Evolutionary conservation across 306 rosid species (phyloP).

Genomic region (Datisca glomerata): DNA sequence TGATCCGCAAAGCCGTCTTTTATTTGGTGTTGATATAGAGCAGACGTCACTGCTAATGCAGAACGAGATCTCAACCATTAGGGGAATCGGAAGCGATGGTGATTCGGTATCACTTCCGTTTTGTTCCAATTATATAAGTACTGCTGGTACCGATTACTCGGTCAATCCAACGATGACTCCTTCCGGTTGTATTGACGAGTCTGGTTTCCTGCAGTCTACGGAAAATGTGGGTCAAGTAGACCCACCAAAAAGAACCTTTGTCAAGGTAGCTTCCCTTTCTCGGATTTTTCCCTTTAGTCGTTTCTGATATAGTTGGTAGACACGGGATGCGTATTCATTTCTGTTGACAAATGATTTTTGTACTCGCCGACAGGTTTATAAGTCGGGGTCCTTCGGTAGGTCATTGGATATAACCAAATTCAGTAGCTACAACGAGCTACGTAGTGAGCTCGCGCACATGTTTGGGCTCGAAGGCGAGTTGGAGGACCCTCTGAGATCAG

Average conservation of each 20-base stretch:
- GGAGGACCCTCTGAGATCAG: constrained; percentile 96
- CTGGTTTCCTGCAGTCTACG: constrained; percentile 56
- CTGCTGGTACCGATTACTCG: constrained; percentile 43
- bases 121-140: constrained; percentile 58
- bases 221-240: constrained; percentile 56
- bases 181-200: constrained; percentile 48
- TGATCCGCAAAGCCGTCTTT: constrained; percentile 79
- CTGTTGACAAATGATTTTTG: background rate
- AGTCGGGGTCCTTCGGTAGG: constrained; percentile 53
- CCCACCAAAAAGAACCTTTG: constrained; percentile 58
- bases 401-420: constrained; percentile 62
- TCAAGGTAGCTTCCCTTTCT: constrained; percentile 55
- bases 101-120: constrained; percentile 44
- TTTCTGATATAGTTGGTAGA: background rate
- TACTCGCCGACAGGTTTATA: constrained; percentile 26
- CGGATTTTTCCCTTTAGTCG: constrained; percentile 1
- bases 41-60: constrained; percentile 73
- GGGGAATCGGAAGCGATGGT: constrained; percentile 44
- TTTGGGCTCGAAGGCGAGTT: constrained; percentile 75
- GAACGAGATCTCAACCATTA: constrained; percentile 61
- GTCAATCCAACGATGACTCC: constrained; percentile 48
- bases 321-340: background rate
- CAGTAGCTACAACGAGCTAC: constrained; percentile 74
- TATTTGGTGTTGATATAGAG: constrained; percentile 88
- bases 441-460: constrained; percentile 79